Evolutionary conservation across 1,284 basidiomycete genomes (phyloP), one percentile per base, ranked within the genome.

Genomic region (Trichosporon sp.): DNA sequence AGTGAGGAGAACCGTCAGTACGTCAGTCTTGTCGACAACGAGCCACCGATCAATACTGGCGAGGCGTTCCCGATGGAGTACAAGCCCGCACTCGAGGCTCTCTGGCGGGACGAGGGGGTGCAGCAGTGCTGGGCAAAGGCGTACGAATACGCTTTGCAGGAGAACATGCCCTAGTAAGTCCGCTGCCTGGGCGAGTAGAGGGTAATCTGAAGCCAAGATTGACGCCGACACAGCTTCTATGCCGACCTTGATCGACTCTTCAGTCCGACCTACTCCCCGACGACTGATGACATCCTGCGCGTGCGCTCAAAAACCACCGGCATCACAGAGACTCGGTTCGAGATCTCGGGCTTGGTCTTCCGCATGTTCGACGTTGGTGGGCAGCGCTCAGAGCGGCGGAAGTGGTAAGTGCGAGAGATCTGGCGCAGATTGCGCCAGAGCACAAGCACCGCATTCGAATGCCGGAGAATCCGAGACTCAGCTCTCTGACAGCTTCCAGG

Each of bases 361-460:
- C 89, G 89, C 73, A 81, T 96, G 34, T 93, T 96, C 78, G 93
- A 97, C 80, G 93, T 97, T 59, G 94, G 95, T 70, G 95, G 95
- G 23, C 95, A 97, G 82, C 84, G 95, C 67, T 90, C 87, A 65
- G 95, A 96, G 78, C 86, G 93, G 27, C 94, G 95, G 79, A 95
- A 96, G 82, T 94, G 92, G 90, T 63, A 25, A 32, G 61, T 32
- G 9, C 19, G 40, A n/a, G 40, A 91, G 91, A n/a, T 21, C 7
- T 25, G 29, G 29, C n/a, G 25, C n/a, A 21, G 19, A 21, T 21
- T 23, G 40, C 40, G 19, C 21, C 40, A 21, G 2, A 44, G 23
- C 23, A n/a, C 40, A 21, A n/a, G 40, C 40, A 21, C 40, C 19
- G 40, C 13, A 10, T 21, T 21, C 40, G 40, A 10, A 10, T 3